Base-by-base conservation (phyloP, 331 rosid species). In the Ulmus americana region DNA sequence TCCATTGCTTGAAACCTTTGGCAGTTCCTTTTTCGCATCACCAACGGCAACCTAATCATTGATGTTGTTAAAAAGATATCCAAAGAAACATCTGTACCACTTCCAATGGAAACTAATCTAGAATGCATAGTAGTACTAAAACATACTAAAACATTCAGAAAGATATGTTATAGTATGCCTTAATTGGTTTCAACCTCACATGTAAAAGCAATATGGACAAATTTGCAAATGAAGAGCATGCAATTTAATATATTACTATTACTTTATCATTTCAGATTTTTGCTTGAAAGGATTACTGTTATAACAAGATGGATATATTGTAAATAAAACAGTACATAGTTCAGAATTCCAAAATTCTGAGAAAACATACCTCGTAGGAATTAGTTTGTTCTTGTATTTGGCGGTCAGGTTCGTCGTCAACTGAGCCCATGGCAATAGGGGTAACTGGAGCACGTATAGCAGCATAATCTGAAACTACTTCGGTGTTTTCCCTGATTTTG, bases 331-430 rank as follows among this genome's bases (percentile, higher is more conserved):
- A 46, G 57, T 56, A 49, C 40, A 50, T 45, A 44, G 14, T 46
- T 4, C 46, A 55, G 57, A 52, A 12, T 20, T 42, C 12, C 6
- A 10, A 41, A n/a, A 13, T 40, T 67, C 59, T 43, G 50, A 62
- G 16, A 39, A 70, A 56, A 61, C 82, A 73, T 84, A 94, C 99
- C 96, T 85, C 84, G 59, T 67, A 44, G 55, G 83, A 67, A 64
- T 60, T 46, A 62, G 71, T 51, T 67, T 68, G 81, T 70, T 61
- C 69, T 59, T 73, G 81, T 54, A 79, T 72, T 68, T 74, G 80
- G 67, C 39, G 71, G 55, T 57, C 74, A 38, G 81, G 76, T 72
- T 84, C 85, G 41, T 68, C 75, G 67, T 80, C 78, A 57, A 63
- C 62, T 40, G 52, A 70, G 65, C 75, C 72, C 81, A 45, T 81